Percentiles rank a stretch among this genome's conserved stretches.
phyloP scores from a whole-genome alignment of 192 early-diverging fungal species.

The Coemansia sp. region DNA sequence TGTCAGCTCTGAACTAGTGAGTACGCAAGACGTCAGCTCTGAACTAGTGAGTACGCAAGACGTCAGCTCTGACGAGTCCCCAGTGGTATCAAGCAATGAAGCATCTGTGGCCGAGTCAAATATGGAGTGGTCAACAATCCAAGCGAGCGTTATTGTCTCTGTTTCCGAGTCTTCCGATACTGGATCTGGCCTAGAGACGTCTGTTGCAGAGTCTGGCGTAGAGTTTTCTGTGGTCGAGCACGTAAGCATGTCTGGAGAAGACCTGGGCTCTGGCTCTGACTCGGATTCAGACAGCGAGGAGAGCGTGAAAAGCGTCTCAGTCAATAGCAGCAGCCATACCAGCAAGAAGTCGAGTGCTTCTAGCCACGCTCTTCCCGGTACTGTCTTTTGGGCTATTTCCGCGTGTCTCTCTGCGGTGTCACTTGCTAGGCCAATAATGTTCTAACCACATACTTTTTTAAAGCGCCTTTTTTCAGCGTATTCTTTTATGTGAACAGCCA shows the following conservation, averaged over 20 bases:
- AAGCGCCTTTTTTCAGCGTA: background rate
- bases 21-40: background rate
- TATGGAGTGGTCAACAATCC: background rate
- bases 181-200: background rate
- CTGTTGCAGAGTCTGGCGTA: background rate
- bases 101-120: background rate
- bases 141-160: background rate
- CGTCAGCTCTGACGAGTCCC: background rate
- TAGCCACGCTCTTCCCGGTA: background rate
- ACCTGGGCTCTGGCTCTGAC: slow-evolving; percentile 29
- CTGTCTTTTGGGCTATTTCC: background rate
- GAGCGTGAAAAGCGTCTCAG: background rate
- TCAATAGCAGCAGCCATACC: background rate
- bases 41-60: background rate
- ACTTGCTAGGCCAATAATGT: background rate
- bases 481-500: background rate
- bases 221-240: background rate
- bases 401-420: slow-evolving; percentile 2
- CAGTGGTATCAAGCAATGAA: background rate
- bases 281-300: slow-evolving; percentile 21
- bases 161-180: background rate
- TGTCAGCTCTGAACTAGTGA: background rate
- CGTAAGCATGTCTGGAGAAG: background rate
- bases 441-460: background rate
- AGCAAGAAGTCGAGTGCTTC: slow-evolving; percentile 4